Conservation (phyloP, 2,329 filamentous ascomycete genomes). For the Elsinoe necatrix region DNA sequence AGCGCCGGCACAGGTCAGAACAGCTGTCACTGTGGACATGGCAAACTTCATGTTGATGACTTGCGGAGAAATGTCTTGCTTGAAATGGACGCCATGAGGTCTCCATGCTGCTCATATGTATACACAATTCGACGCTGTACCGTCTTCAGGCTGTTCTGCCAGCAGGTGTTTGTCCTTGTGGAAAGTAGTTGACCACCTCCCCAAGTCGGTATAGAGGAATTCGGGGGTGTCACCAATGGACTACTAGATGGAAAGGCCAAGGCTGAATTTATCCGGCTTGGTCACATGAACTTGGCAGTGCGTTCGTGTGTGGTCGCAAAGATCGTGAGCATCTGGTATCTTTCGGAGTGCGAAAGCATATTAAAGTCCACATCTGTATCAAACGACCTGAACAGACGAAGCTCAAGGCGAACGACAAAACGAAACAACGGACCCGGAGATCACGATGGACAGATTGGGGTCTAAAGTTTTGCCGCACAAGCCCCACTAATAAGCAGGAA, state of each 20-base stretch:
- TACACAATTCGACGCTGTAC: neutral
- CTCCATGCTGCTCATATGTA: neutral
- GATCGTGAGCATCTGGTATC: no score
- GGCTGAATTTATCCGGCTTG: conserved; percentile 7
- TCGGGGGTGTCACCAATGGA: neutral
- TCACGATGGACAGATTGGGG: neutral
- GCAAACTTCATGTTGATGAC: neutral
- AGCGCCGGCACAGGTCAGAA: neutral
- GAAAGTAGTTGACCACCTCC: conserved; percentile 2
- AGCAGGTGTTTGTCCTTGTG: neutral
- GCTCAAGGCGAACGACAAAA: neutral
- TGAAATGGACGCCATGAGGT: neutral
- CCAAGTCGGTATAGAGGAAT: neutral
- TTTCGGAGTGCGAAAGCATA: no score
- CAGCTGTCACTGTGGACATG: neutral
- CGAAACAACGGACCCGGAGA: neutral
- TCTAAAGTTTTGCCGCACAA: neutral
- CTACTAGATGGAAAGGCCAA: conserved; percentile 6
- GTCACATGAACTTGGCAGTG: neutral
- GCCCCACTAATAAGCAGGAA: neutral
- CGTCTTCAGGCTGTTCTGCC: neutral
- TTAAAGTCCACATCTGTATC: neutral
- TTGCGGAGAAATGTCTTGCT: neutral
- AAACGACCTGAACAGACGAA: neutral
- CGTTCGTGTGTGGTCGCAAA: neutral